Evolutionary conservation across 441 rosid genomes (phyloP).

Genomic region (Aquilaria agallochum): DNA sequence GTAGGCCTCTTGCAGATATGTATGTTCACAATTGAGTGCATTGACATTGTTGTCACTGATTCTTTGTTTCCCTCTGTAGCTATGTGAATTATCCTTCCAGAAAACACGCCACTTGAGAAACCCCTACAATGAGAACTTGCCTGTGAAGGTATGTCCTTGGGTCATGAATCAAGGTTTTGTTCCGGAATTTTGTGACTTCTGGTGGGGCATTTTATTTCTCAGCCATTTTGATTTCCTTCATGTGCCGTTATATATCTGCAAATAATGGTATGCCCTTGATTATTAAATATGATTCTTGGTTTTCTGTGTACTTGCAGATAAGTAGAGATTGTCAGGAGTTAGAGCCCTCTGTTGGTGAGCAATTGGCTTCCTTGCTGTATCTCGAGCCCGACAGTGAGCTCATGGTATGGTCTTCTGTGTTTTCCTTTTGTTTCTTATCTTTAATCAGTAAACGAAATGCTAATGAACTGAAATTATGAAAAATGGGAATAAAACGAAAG

Average conservation of each 20-base stretch:
- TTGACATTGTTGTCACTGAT: constrained; percentile 21
- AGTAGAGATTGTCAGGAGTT: constrained; percentile 99
- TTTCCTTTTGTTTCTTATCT: constrained; percentile 2
- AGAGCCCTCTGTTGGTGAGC: constrained; percentile 90
- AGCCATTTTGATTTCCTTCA: too few species aligned
- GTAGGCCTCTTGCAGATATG: not conserved
- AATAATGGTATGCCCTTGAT: not conserved
- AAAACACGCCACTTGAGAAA: constrained; percentile 94
- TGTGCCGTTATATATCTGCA: too few species aligned
- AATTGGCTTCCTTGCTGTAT: constrained; percentile 90
- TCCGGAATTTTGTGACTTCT: too few species aligned
- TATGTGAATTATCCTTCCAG: constrained; percentile 94
- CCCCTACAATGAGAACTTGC: constrained; percentile 96
- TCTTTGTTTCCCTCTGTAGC: constrained; percentile 44
- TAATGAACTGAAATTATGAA: not conserved
- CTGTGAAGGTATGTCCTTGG: constrained; percentile 71
- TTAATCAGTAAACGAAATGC: constrained; percentile 2
- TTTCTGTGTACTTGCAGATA: constrained; percentile 51
- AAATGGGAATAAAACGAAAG: not conserved
- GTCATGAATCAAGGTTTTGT: not conserved
- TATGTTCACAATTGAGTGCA: not conserved
- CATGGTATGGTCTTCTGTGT: constrained; percentile 58
- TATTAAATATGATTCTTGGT: constrained; percentile 9
- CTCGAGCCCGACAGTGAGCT: constrained; percentile 98
- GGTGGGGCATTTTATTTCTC: too few species aligned